Base-by-base conservation (phyloP, 108 stramenopile species). In the Cyclotella atomus region DNA sequence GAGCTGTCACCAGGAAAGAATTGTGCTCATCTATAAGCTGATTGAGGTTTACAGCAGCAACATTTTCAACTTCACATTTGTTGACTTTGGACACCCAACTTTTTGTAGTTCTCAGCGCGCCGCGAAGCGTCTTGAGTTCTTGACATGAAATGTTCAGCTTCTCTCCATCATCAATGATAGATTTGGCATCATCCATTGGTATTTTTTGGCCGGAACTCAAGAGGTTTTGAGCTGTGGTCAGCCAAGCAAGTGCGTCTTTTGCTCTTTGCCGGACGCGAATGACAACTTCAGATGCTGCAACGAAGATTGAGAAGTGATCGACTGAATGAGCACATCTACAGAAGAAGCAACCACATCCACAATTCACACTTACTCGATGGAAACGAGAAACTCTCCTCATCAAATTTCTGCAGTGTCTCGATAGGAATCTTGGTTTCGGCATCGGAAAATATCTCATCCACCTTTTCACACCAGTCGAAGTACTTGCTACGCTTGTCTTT, bases 11-110 rank as follows among this genome's bases (percentile, higher is more conserved):
- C 0, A 90, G 59, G 15, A 93, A 85, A 41, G 47, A 38, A 16
- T 83, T 84, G 76, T 93, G 88, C 54, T 90, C 91, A 33, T 82
- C 75, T 38, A 93, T 77, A 32, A 93, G 77, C 4, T 77, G 75
- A 49, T 84, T 75, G 24, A 93, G 71, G 60, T 55, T 64, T 24
- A 52, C 72, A 25, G 79, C 65, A 27, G 82, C 47, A 38, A 78
- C 69, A 47, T 73, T 69, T 19, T 66, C 60, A 3, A 68, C 59
- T 9, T 82, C 89, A 50, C 81, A 79, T 61, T 81, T 78, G 57
- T 83, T 89, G 7, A 87, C 88, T 78, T 68, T 83, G 21, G 75
- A 81, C 6, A 80, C 38, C 91, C 91, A 93, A 7, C 54, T 65
- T 54, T 85, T 75, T 0, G 88, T 87, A 4, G 67, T 66, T 53